Evolutionary conservation across 306 rosid species (phyloP).

Genomic region (Acmispon strigosus): DNA sequence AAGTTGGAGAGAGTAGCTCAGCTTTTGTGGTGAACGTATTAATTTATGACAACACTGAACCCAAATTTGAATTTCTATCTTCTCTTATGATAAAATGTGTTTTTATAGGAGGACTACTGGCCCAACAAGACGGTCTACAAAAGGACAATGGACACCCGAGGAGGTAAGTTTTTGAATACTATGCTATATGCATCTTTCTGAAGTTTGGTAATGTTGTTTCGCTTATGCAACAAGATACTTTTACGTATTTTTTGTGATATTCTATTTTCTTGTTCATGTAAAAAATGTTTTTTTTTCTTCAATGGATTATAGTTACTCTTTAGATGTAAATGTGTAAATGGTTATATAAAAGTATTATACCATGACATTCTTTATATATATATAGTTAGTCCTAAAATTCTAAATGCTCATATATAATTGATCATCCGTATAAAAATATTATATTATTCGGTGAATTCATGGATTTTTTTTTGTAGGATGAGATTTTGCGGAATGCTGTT

Average conservation of each 20-base stretch:
- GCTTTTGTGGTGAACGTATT: not conserved
- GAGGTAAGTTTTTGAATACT: constrained; percentile 50
- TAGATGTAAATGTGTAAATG: not conserved
- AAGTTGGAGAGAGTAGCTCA: no score
- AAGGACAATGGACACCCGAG: constrained; percentile 96
- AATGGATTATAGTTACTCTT: not conserved
- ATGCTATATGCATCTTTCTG: not conserved
- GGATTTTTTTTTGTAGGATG: constrained; percentile 55
- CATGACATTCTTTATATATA: no score
- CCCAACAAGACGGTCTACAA: constrained; percentile 97
- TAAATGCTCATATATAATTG: no score
- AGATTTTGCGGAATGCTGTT: constrained; percentile 71
- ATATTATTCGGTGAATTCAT: not conserved
- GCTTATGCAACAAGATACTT: not conserved
- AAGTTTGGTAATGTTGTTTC: not conserved
- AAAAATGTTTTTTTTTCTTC: not conserved
- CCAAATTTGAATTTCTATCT: no score
- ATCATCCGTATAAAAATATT: not conserved
- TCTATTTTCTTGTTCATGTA: not conserved
- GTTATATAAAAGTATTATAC: no score
- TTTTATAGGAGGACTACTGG: constrained; percentile 88
- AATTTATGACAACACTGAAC: no score
- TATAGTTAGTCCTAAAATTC: no score
- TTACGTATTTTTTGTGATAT: not conserved
- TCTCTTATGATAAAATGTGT: constrained; percentile 13